A percentile compares a stretch with the other conserved stretches of the same genome.
Evolutionary conservation across 129 eudicot genomes (phyloP).

Genomic region (Tagetes patula): DNA sequence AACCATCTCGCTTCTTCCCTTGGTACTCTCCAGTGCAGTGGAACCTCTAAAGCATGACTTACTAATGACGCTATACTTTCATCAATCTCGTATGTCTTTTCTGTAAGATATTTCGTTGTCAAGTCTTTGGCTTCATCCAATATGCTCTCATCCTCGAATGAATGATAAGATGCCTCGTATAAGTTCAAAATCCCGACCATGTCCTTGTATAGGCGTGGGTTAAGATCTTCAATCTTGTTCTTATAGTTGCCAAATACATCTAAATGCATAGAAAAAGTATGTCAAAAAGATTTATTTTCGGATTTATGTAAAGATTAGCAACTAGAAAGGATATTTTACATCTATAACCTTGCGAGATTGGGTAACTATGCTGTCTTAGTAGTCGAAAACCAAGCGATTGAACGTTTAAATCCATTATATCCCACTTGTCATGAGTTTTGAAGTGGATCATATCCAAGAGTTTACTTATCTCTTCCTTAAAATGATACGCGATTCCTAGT

Average conservation of each 20-base stretch:
- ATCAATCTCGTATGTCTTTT: conserved; percentile 5
- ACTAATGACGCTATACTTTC: conserved; percentile 14
- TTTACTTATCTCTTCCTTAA: conserved; percentile 30
- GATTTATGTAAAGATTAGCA: background rate
- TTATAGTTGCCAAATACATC: conserved; percentile 16
- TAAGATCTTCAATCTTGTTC: background rate
- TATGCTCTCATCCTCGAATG: conserved; percentile 26
- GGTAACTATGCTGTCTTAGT: conserved; percentile 29
- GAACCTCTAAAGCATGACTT: conserved; percentile 31
- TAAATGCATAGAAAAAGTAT: background rate
- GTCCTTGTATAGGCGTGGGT: background rate
- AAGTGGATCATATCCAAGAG: conserved; percentile 23
- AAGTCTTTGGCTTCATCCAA: conserved; percentile 26
- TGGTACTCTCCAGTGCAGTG: conserved; percentile 34
- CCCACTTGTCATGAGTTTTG: conserved; percentile 10
- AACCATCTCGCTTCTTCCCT: conserved; percentile 32
- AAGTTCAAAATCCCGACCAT: conserved; percentile 22
- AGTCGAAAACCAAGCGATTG: conserved; percentile 39
- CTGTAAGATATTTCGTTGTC: conserved; percentile 10
- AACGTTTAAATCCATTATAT: conserved; percentile 17
- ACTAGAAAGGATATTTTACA: background rate
- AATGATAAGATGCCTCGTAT: conserved; percentile 35
- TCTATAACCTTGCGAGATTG: conserved; percentile 28
- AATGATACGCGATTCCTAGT: conserved; percentile 40
- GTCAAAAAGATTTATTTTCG: background rate